These are phyloP conservation scores for Pichia sp. DNA, from an alignment of 1,139 yeast species.

Conservation along the genomic window DNA sequence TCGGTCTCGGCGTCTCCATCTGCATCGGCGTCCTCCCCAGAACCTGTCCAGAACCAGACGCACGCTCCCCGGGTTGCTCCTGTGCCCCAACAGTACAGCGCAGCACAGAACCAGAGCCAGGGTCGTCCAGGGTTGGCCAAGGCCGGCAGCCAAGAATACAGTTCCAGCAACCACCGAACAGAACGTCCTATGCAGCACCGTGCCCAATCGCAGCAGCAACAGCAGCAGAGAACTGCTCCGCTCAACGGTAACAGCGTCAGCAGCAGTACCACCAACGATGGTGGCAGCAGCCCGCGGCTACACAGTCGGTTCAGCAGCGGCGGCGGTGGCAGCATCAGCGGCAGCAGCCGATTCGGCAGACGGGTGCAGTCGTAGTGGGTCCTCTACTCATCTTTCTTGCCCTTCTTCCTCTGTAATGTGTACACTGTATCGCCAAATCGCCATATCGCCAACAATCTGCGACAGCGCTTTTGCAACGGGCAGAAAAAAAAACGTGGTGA, in stretches of 20 bases:
- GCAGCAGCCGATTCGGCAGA: conserved; percentile 11
- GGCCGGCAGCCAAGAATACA: neutral
- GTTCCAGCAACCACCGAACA: neutral
- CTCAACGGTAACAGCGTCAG: conserved; percentile 5
- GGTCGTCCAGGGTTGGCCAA: neutral
- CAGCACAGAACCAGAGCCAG: neutral
- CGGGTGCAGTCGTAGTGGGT: conserved; percentile 2
- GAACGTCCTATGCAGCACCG: neutral
- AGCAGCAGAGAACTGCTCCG: conserved; percentile 4
- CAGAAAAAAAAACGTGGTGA: neutral
- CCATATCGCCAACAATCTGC: too few relatives aligned
- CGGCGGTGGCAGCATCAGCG: neutral
- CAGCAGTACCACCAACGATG: neutral
- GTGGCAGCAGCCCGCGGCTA: conserved; percentile 2
- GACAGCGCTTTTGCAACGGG: neutral
- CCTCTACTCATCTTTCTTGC: neutral
- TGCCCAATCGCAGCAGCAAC: neutral
- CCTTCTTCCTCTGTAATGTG: neutral
- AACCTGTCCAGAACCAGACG: neutral
- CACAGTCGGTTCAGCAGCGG: conserved; percentile 9
- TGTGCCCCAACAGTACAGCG: neutral
- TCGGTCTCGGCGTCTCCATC: neutral
- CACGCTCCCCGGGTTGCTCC: neutral
- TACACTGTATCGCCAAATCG: too few relatives aligned
- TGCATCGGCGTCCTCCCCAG: neutral